phyloP scores from a whole-genome alignment of 164 flowering plant genomes.

The Saururus chinensis region DNA sequence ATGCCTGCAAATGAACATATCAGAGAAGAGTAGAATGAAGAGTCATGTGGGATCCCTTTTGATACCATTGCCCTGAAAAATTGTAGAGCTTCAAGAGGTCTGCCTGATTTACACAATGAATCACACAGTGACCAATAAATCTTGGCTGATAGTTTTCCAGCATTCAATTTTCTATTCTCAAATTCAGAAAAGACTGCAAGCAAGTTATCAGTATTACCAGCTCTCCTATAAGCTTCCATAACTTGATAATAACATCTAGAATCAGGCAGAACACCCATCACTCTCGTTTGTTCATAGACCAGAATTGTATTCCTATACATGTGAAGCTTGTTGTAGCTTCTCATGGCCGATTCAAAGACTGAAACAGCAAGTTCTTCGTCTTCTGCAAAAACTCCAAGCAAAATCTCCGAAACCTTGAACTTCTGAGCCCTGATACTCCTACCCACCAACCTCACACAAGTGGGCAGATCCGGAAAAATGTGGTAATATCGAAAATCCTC shows the following conservation, averaged over 20 bases:
- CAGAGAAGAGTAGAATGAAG: slow-evolving; percentile 42
- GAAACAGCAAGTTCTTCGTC: slow-evolving; percentile 23
- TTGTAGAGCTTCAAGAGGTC: slow-evolving; percentile 49
- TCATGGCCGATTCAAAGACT: slow-evolving; percentile 53
- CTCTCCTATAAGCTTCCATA: slow-evolving; percentile 56
- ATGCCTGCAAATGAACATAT: slow-evolving; percentile 45
- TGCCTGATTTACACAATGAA: slow-evolving; percentile 45
- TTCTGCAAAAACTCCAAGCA: slow-evolving; percentile 30
- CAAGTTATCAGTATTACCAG: slow-evolving; percentile 31
- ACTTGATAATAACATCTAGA: slow-evolving; percentile 30
- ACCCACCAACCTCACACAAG: slow-evolving; percentile 39
- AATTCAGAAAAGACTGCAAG: slow-evolving; percentile 41
- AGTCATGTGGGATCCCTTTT: slow-evolving; percentile 31
- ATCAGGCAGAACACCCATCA: slow-evolving; percentile 22
- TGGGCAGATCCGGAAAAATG: slow-evolving; percentile 39
- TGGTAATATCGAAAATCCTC: slow-evolving; percentile 35
- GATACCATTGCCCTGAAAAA: slow-evolving; percentile 33
- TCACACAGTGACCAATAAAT: slow-evolving; percentile 39
- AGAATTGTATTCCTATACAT: slow-evolving; percentile 52
- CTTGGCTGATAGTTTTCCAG: slow-evolving; percentile 7
- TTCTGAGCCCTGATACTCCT: slow-evolving; percentile 53
- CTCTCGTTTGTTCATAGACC: slow-evolving; percentile 34
- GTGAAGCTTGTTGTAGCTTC: slow-evolving; percentile 60
- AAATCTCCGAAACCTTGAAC: slow-evolving; percentile 28
- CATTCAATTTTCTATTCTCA: slow-evolving; percentile 11